Conservation (phyloP, 164 flowering plant genomes). For the Vitis amurensis region DNA sequence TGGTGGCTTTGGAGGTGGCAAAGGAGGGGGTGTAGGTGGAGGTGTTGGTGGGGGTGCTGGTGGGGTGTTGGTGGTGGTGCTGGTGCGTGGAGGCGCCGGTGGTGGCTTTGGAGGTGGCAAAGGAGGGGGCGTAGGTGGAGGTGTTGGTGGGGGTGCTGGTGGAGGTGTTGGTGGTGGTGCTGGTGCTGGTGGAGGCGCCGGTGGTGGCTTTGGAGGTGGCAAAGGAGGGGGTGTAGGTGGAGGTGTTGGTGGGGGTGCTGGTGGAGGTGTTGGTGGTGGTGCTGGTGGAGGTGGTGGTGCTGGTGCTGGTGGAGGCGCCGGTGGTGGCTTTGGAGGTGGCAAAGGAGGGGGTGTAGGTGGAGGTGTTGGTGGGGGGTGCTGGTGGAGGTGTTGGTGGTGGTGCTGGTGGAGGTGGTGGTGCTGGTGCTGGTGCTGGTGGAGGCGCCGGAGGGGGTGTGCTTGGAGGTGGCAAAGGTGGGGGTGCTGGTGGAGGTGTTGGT, state of each 20-base stretch:
- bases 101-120: slow-evolving; percentile 18
- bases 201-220: slow-evolving; percentile 13
- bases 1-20: background rate
- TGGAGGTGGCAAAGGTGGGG: slow-evolving; percentile 13
- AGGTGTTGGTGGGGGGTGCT: slow-evolving; percentile 19
- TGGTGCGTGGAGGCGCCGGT: slow-evolving; percentile 11
- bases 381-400: no score
- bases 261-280: slow-evolving; percentile 3
- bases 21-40: slow-evolving; percentile 12
- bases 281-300: slow-evolving; percentile 18
- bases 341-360: slow-evolving; percentile 12
- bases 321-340: slow-evolving; percentile 13
- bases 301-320: slow-evolving; percentile 15
- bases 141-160: slow-evolving; percentile 6
- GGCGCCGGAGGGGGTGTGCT: slow-evolving; percentile 11
- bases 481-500: slow-evolving; percentile 18
- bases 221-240: slow-evolving; percentile 11
- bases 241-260: slow-evolving; percentile 15
- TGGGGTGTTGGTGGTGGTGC: slow-evolving; percentile 2
- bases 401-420: slow-evolving; percentile 10
- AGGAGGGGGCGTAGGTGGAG: slow-evolving; percentile 17
- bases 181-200: slow-evolving; percentile 10
- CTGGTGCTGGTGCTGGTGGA: slow-evolving; percentile 13
- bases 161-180: no score
- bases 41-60: slow-evolving; percentile 21